Conservation (phyloP, 306 rosid genomes). For the Dalbergia cultrata region DNA sequence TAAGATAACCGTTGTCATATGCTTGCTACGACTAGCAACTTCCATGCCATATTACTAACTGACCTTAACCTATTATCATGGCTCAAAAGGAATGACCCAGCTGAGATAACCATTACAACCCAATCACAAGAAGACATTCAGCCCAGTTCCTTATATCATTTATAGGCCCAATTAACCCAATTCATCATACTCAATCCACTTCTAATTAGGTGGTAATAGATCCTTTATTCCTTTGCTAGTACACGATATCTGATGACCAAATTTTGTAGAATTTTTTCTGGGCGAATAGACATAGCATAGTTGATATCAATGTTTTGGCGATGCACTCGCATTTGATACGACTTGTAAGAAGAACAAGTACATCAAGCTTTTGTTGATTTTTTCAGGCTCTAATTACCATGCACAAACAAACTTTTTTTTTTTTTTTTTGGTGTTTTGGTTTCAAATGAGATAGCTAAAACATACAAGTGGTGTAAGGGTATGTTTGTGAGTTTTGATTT, state of each 20-base stretch:
- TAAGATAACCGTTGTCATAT: no score
- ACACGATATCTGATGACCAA: not conserved
- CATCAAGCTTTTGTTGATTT: not conserved
- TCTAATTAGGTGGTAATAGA: no score
- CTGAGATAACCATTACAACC: no score
- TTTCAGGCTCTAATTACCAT: not conserved
- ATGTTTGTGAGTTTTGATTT: no score
- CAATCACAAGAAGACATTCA: no score
- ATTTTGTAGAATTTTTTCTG: not conserved
- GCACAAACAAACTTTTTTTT: not conserved
- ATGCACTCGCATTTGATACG: not conserved
- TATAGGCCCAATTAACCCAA: no score
- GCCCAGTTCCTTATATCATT: no score
- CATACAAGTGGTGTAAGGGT: slow-evolving; percentile 1
- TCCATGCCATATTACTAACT: no score
- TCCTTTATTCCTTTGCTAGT: not conserved
- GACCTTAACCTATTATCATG: no score
- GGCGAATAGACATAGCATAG: not conserved
- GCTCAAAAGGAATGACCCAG: no score
- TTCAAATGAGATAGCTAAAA: not conserved
- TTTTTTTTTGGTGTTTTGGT: not conserved
- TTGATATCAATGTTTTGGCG: not conserved
- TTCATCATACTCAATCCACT: no score
- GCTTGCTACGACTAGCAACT: no score
- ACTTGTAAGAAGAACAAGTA: not conserved